Evolutionary conservation across 768 basidiomycete genomes (phyloP), one percentile per base, ranked within the genome.

Genomic region (Coprinellus aureogranulatus): DNA sequence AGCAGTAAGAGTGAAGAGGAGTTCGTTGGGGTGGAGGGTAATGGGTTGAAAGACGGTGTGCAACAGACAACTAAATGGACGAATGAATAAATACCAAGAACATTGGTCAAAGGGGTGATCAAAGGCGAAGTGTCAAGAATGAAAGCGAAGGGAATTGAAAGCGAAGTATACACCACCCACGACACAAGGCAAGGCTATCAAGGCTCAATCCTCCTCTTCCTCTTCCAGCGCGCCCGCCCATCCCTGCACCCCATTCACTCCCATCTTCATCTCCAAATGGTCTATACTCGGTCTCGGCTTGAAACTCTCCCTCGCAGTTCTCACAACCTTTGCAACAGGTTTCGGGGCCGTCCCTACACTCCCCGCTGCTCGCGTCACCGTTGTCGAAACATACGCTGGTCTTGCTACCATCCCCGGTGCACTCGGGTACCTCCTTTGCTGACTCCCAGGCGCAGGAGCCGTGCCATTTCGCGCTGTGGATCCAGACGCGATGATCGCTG

Each of bases 281-380:
- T 92, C 90, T 20, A 85, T 70, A 63, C 90, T 92, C 42, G 89
- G 83, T 34, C 92, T 77, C 10, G 92, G 92, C 67, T 84, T 89
- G 70, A 93, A 94, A 70, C 90, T 93, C 74, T 93, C 90, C 51
- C 84, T 72, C 40, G 78, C 70, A 28, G 80, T 78, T 64, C 84
- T 86, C 46, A 25, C 46, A 14, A 26, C 46, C 68, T 75, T 77
- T 57, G 73, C 73, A 18, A 67, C 61, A n/a, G n/a, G n/a, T n/a
- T n/a, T n/a, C 55, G 62, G 63, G n/a, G 71, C 67, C n/a, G 58
- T 69, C 52, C 61, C 58, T 46, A n/a, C 61, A 56, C 41, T 47
- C 55, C 28, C 42, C 41, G 20, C 27, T 18, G 54, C 28, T 55
- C 41, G 41, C 41, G 20, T 22, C 41, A 44, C 16, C 6, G 20